phyloP scores from a whole-genome alignment of 148 eudicot species.

The Pharnaceum exiguum region DNA sequence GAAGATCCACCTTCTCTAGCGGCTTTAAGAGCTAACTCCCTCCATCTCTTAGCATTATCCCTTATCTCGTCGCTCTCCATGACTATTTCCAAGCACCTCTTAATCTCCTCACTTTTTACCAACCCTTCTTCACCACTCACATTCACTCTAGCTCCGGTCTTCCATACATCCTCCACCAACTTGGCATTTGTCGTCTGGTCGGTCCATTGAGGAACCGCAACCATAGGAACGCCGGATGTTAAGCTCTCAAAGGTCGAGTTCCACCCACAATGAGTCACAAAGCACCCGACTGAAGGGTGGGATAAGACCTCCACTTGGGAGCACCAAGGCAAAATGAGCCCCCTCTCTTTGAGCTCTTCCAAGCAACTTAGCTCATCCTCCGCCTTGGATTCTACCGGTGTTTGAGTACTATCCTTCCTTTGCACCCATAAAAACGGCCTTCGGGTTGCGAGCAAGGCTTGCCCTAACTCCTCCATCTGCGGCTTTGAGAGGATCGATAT shows the following conservation, averaged over 20 bases:
- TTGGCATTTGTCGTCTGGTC: constrained; percentile 57
- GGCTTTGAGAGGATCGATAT: constrained; percentile 20
- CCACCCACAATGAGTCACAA: constrained; percentile 70
- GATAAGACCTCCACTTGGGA: constrained; percentile 43
- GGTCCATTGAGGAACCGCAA: constrained; percentile 44
- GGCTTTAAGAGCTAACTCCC: constrained; percentile 30
- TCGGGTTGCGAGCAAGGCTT: constrained; percentile 30
- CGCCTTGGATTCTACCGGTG: background rate
- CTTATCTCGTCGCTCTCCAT: constrained; percentile 30
- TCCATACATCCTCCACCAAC: constrained; percentile 45
- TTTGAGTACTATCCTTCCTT: constrained; percentile 9
- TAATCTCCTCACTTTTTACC: constrained; percentile 39
- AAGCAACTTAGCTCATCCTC: constrained; percentile 25
- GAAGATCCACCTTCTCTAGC: constrained; percentile 45
- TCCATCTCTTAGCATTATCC: constrained; percentile 37
- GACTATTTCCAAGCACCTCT: constrained; percentile 37
- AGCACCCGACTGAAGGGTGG: constrained; percentile 37
- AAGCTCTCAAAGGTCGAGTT: constrained; percentile 54
- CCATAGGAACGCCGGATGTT: constrained; percentile 46
- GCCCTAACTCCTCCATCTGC: constrained; percentile 45
- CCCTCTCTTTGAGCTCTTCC: constrained; percentile 30
- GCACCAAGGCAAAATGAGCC: constrained; percentile 46
- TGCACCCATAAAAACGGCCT: constrained; percentile 68
- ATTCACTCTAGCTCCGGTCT: constrained; percentile 36
- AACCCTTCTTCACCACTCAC: constrained; percentile 21